phyloP scores from a whole-genome alignment of 75 land plant genomes.

The Pinus taeda region DNA sequence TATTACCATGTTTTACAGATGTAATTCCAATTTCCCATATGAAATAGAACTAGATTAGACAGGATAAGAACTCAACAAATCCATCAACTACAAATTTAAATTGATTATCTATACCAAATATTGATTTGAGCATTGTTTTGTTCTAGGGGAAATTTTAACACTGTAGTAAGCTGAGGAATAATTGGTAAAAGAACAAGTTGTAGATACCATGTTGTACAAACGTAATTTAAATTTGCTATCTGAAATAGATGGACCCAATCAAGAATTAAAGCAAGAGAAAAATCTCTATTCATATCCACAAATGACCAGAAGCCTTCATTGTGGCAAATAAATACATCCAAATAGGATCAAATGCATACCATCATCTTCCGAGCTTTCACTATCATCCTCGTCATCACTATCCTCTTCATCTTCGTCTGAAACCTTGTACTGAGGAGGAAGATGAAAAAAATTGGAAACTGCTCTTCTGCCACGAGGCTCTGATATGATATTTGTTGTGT shows the following conservation, averaged over 20 bases:
- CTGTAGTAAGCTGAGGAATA: too few species aligned
- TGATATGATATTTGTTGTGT: conserved; percentile 75
- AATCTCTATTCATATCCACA: background rate
- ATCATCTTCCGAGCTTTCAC: conserved; percentile 21
- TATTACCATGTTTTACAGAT: too few species aligned
- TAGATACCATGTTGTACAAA: background rate
- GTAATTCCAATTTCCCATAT: too few species aligned
- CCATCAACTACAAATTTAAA: too few species aligned
- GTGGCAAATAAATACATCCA: background rate
- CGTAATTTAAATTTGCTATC: background rate
- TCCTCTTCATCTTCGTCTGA: conserved; percentile 35
- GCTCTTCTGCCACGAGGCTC: conserved; percentile 73
- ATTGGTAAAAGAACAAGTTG: background rate
- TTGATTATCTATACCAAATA: too few species aligned
- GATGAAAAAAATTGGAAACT: conserved; percentile 33
- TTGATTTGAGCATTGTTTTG: too few species aligned
- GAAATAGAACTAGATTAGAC: too few species aligned
- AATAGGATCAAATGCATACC: conserved; percentile 5
- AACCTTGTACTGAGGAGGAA: conserved; percentile 50
- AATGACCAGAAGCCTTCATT: background rate
- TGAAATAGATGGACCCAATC: background rate
- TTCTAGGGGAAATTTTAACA: too few species aligned
- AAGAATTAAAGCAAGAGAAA: background rate
- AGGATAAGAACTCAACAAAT: too few species aligned
- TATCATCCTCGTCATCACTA: conserved; percentile 31